Evolutionary conservation across 1,139 yeast species (phyloP).

Genomic region (Wickerhamomyces sp.): DNA sequence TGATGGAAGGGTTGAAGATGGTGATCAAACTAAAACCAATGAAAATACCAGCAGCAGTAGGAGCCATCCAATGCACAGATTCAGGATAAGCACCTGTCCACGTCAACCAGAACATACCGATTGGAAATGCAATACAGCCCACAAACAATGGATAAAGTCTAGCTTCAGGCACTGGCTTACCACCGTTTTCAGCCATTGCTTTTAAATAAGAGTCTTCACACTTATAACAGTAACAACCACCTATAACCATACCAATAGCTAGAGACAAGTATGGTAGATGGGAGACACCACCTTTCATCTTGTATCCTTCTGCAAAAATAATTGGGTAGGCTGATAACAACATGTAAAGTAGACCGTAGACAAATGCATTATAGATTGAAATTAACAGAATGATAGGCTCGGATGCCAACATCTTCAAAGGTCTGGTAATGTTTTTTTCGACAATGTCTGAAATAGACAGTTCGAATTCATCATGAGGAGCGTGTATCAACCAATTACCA

Average conservation of each 20-base stretch:
- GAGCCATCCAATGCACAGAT: slow-evolving; percentile 79
- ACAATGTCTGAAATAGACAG: slow-evolving; percentile 59
- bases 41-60: slow-evolving; percentile 66
- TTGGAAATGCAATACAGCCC: slow-evolving; percentile 65
- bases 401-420: slow-evolving; percentile 57
- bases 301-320: slow-evolving; percentile 59
- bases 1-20: slow-evolving; percentile 73
- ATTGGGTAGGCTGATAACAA: slow-evolving; percentile 77
- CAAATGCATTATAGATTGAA: slow-evolving; percentile 74
- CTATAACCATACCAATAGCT: slow-evolving; percentile 54
- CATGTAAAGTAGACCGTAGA: slow-evolving; percentile 77
- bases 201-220: slow-evolving; percentile 33
- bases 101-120: slow-evolving; percentile 79
- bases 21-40: slow-evolving; percentile 73
- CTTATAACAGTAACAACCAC: slow-evolving; percentile 43
- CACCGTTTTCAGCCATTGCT: slow-evolving; percentile 42
- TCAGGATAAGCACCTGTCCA: slow-evolving; percentile 79
- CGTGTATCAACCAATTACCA: slow-evolving; percentile 75
- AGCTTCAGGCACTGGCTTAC: slow-evolving; percentile 71
- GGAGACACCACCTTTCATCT: slow-evolving; percentile 49
- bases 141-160: slow-evolving; percentile 71
- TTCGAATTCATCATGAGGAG: slow-evolving; percentile 73
- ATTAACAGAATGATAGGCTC: slow-evolving; percentile 73
- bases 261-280: slow-evolving; percentile 61
- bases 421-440: slow-evolving; percentile 67